A percentile compares a stretch with the other conserved stretches of the same genome.
phyloP scores from a whole-genome alignment of 176 grass and related monocot genomes.

The Stipa capillata region DNA sequence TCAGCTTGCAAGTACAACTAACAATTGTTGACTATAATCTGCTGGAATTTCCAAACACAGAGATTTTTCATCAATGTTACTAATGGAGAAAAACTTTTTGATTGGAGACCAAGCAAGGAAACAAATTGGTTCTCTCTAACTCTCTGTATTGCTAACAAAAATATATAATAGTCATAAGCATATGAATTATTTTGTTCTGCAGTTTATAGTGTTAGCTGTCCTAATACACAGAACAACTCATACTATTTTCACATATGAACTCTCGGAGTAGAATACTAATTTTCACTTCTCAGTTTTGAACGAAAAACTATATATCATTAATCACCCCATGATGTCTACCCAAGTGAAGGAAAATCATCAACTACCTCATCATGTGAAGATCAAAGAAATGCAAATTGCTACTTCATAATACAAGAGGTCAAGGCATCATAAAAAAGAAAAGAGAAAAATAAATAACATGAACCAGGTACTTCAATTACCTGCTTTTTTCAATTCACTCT shows the following conservation, averaged over 20 bases:
- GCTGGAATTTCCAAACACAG: background rate
- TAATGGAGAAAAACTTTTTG: background rate
- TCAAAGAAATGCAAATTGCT: background rate
- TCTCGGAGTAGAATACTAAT: background rate
- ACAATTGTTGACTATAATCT: background rate
- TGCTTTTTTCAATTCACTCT: slow-evolving; percentile 59
- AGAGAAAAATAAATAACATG: background rate
- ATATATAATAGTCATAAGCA: background rate
- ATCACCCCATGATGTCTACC: background rate
- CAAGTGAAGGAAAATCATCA: background rate
- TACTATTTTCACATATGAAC: background rate
- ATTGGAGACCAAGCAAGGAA: background rate
- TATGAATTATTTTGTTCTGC: background rate
- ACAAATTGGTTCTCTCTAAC: background rate
- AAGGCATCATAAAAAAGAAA: background rate
- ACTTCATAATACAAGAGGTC: background rate
- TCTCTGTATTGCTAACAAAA: background rate
- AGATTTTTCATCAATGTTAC: background rate
- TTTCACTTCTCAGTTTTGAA: background rate
- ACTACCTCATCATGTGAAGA: background rate
- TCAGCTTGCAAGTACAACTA: background rate
- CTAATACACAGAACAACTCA: background rate
- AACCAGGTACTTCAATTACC: slow-evolving; percentile 29
- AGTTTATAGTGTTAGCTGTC: background rate
- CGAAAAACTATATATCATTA: background rate